Evolutionary conservation across 2,329 filamentous ascomycete species (phyloP), one percentile per base, ranked within the genome.

Genomic region (Amphichorda felina): DNA sequence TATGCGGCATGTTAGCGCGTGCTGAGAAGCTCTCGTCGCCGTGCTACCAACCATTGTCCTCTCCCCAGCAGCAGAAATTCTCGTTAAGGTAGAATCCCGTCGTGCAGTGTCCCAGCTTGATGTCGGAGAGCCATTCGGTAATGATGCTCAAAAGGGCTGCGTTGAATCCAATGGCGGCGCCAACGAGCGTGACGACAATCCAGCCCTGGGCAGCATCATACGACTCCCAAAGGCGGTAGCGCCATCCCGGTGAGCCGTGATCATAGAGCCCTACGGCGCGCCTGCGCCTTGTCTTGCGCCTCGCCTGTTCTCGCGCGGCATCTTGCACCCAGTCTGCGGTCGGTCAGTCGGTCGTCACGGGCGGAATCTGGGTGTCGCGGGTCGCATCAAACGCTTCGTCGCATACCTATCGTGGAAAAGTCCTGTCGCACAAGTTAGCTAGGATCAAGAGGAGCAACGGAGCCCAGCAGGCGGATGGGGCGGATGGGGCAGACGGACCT

Each of bases 21-120:
- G 11, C 5, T 5, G n/a, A 8, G 16, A 18, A 6, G 7, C 4
- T 21, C 4, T 8, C n/a, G n/a, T n/a, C n/a, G n/a, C 30, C 11
- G n/a, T 32, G 30, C 30, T 22, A 38, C 61, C 30, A 59, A 79
- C 79, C 88, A 51, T 75, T 81, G 48, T 95, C 87, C 38, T 91
- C 83, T 26, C 91, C 91, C 87, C 88, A 98, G 56, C 91, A 98
- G 60, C 91, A 98, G 57, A 98, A 98, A 55, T 75, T 82, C 67
- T 96, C 86, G 57, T 98, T 98, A 39, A 98, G 70, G 54, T 98
- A 98, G 57, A 96, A 98, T 3, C 79, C 89, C 8, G 88, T 95
- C 10, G 79, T 82, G 66, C 91, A 98, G 59, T 95, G 80, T n/a
- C 91, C 91, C 51, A 89, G 67, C 64, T 96, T 98, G 54, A 95